Base-by-base conservation (phyloP, 768 basidiomycete species). In the Lanmaoa pseudosensibilis region DNA sequence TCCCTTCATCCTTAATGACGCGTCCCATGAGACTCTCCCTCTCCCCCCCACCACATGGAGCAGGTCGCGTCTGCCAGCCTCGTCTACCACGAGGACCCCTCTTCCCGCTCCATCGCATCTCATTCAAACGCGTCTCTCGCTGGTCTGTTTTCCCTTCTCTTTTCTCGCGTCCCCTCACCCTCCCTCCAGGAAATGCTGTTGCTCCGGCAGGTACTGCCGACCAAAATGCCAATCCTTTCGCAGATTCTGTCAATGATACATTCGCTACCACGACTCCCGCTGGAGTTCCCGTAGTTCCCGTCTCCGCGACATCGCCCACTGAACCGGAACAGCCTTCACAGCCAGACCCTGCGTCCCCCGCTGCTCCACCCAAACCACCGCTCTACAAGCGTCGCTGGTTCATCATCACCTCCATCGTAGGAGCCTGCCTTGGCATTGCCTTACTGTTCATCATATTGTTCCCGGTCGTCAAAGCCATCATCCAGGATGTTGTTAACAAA, bases 401-500 rank as follows among this genome's bases (percentile, higher is more conserved):
- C 74, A 84, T 88, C 56, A 78, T 87, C 57, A 77, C 79, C 30
- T 75, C 77, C 50, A 65, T 83, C 57, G 75, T 87, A 30, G 63
- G 76, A 4, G 69, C 78, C 18, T 77, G 80, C 6, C 63, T 88
- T 16, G 81, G 74, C 36, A 86, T 90, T 51, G 84, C 78, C 16
- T 66, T 88, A 37, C 69, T 89, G 19, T 90, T 89, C 70, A 80
- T 89, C 57, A 46, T 88, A 12, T 69, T 90, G 23, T 89, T 82
- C 68, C 87, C 87, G 7, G 84, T 89, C 53, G 75, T 89, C 54
- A 78, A 72, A 48, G 86, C 86, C 44, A 85, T 88, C 59, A 78
- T 81, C 19, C 86, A 87, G 59, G 77, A 83, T 40, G 80, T 89
- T 39, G 78, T 89, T 16, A 82, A 87, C 54, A 75, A 76, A 37